phyloP scores from a whole-genome alignment of 2,329 filamentous ascomycete genomes.

The Ramichloridium luteum region DNA sequence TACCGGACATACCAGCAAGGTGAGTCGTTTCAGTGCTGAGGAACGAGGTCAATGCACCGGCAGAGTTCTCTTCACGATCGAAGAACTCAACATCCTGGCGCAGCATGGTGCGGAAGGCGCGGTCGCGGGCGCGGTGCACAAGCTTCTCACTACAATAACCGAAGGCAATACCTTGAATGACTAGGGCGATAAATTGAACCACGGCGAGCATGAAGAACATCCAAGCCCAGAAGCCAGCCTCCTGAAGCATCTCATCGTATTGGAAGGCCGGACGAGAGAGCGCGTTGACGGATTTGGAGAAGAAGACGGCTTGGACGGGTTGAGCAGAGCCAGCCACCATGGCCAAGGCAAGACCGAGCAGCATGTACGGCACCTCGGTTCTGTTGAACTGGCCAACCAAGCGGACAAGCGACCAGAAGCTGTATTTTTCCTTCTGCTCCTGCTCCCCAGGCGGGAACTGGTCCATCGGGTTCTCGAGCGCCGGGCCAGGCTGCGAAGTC shows the following conservation, averaged over 20 bases:
- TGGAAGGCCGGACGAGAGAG: constrained; percentile 46
- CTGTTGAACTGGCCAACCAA: constrained; percentile 71
- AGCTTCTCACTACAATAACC: constrained; percentile 79
- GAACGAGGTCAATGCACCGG: constrained; percentile 78
- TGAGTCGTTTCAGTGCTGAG: constrained; percentile 82
- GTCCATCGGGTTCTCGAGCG: constrained; percentile 8
- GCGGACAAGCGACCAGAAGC: constrained; percentile 63
- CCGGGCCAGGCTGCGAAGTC: neutral
- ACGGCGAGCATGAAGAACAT: constrained; percentile 83
- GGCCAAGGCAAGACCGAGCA: constrained; percentile 59
- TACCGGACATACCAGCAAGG: constrained; percentile 74
- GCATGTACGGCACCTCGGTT: constrained; percentile 58
- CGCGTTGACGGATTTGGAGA: constrained; percentile 73
- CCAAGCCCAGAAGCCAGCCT: constrained; percentile 73
- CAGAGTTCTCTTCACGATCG: constrained; percentile 76
- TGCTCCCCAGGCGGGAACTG: no score
- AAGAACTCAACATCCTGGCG: constrained; percentile 91
- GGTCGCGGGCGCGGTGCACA: constrained; percentile 69
- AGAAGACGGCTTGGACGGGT: constrained; percentile 66
- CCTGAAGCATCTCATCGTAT: constrained; percentile 42
- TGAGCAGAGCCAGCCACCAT: constrained; percentile 72
- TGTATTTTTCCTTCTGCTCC: constrained; percentile 48
- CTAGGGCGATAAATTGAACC: constrained; percentile 57
- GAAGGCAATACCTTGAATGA: constrained; percentile 59
- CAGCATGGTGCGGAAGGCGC: constrained; percentile 74